A percentile compares a stretch with the other conserved stretches of the same genome.
These are phyloP conservation scores for Trametes elegans DNA, from an alignment of 768 basidiomycete genomes.

Conservation along the genomic window DNA sequence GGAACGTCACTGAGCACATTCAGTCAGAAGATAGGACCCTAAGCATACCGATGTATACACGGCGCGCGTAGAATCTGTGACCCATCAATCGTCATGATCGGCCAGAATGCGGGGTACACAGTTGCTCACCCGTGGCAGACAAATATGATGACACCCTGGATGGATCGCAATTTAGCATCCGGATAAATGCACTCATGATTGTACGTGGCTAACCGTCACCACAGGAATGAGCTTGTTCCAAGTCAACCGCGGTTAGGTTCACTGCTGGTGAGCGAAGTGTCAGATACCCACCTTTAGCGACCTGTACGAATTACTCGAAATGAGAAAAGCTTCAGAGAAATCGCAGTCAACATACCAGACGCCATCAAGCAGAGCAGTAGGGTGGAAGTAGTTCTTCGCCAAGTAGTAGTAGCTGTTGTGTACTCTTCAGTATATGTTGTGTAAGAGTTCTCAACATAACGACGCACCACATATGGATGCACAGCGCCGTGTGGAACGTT, in stretches of 20 bases:
- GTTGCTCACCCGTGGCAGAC: conserved; percentile 2
- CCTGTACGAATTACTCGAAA: background rate
- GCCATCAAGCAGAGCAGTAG: background rate
- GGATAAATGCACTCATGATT: no score
- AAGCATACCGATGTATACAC: conserved; percentile 2
- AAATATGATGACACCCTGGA: background rate
- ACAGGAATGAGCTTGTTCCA: background rate
- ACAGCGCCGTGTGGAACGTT: background rate
- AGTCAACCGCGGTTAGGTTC: background rate
- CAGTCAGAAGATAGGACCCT: background rate
- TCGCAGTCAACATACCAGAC: background rate
- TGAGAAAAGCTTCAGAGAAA: background rate
- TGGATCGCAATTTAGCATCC: background rate
- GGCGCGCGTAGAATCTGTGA: conserved; percentile 4
- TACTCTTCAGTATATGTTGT: background rate
- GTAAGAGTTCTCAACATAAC: no score
- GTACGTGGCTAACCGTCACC: background rate
- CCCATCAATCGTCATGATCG: background rate
- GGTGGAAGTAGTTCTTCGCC: conserved; percentile 6
- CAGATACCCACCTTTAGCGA: background rate
- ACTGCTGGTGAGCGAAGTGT: background rate
- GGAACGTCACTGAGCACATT: no score
- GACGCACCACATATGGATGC: background rate
- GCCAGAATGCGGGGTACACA: background rate
- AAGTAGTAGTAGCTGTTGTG: conserved; percentile 7